Percentiles rank a stretch among this genome's conserved stretches.
phyloP scores from a whole-genome alignment of 2,329 filamentous ascomycete genomes.

The Diaporthe citriasiana region DNA sequence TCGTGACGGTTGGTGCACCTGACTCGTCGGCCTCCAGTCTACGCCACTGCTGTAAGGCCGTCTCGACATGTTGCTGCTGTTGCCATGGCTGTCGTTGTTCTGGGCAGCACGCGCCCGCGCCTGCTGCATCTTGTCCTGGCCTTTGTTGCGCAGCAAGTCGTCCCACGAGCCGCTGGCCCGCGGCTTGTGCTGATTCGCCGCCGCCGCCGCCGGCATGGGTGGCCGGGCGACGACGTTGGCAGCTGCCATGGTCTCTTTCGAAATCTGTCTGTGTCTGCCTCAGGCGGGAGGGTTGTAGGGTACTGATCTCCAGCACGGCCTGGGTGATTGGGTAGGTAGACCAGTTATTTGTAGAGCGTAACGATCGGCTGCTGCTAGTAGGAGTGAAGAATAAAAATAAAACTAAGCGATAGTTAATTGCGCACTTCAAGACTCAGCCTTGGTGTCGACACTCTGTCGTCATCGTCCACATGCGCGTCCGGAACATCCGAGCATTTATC shows the following conservation, averaged over 20 bases:
- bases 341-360: not conserved
- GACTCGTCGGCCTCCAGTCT: slow-evolving; percentile 12
- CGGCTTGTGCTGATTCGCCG: slow-evolving; percentile 4
- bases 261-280: not conserved
- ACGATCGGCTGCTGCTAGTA: not conserved
- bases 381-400: too few relatives aligned
- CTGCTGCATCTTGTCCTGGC: slow-evolving; percentile 37
- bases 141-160: slow-evolving; percentile 39
- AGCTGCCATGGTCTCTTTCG: slow-evolving; percentile 36
- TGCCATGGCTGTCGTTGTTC: not conserved
- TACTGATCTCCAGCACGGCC: not conserved
- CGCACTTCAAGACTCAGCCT: slow-evolving; percentile 16
- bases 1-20: not conserved
- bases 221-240: slow-evolving; percentile 31
- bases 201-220: slow-evolving; percentile 21
- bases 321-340: not conserved
- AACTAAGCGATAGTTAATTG: not conserved
- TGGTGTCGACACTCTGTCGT: slow-evolving; percentile 28
- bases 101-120: slow-evolving; percentile 28
- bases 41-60: slow-evolving; percentile 34
- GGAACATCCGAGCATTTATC: slow-evolving; percentile 20
- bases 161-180: slow-evolving; percentile 41
- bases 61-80: not conserved
- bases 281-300: too few relatives aligned
- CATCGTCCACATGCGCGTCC: slow-evolving; percentile 26